phyloP scores from a whole-genome alignment of 83 land plant species.

The Picea mariana region DNA sequence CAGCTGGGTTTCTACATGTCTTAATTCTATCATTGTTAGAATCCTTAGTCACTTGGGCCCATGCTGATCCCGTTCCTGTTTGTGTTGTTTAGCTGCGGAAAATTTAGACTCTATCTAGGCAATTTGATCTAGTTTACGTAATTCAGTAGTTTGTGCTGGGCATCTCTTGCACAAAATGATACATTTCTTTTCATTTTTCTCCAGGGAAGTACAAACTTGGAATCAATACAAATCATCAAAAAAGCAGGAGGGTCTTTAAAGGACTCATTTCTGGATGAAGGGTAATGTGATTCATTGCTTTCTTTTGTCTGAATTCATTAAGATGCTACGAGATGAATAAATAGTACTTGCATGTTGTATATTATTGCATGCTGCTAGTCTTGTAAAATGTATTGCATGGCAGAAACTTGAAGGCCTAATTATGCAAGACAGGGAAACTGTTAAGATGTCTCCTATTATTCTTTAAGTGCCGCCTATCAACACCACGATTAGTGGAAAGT shows the following conservation, averaged over 20 bases:
- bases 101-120: neutral
- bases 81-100: neutral
- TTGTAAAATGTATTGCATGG: neutral
- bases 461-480: too few species aligned
- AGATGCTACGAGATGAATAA: neutral
- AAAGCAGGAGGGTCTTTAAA: slow-evolving; percentile 92
- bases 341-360: neutral
- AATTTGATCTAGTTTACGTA: neutral
- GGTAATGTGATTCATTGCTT: slow-evolving; percentile 37
- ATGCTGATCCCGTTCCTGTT: neutral
- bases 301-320: neutral
- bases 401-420: neutral
- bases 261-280: slow-evolving; percentile 97
- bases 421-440: too few species aligned
- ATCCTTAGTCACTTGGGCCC: neutral
- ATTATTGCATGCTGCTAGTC: neutral
- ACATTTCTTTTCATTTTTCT: neutral
- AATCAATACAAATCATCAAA: slow-evolving; percentile 93
- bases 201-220: slow-evolving; percentile 95
- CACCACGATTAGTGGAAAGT: too few species aligned
- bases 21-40: neutral
- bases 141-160: neutral
- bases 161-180: neutral
- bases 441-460: too few species aligned
- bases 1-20: neutral